Evolutionary conservation across 148 eudicot species (phyloP).

Genomic region (Vaccinium myrtillus): DNA sequence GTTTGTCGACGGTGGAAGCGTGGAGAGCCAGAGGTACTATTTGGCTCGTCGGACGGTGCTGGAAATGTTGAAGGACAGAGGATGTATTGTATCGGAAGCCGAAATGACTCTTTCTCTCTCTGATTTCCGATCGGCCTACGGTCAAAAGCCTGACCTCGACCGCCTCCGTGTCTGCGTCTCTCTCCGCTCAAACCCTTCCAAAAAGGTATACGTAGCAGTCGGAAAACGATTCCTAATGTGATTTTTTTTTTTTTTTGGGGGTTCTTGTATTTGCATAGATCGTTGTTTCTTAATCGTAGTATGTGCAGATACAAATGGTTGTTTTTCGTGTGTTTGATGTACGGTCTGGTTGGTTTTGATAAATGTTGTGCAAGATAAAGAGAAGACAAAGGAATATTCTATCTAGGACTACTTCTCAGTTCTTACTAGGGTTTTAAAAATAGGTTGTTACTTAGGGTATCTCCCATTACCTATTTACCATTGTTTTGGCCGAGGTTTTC

Average conservation of each 20-base stretch:
- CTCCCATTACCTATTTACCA: too few relatives aligned
- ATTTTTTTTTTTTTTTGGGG: too few relatives aligned
- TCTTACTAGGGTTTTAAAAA: too few relatives aligned
- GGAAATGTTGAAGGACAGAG: slow-evolving; percentile 37
- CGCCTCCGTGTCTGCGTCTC: slow-evolving; percentile 25
- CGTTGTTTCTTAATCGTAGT: too few relatives aligned
- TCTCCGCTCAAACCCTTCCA: slow-evolving; percentile 15
- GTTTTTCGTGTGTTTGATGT: not conserved
- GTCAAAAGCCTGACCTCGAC: slow-evolving; percentile 22
- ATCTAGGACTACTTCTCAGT: too few relatives aligned
- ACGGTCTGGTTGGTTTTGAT: too few relatives aligned
- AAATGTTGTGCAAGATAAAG: too few relatives aligned
- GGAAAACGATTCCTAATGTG: not conserved
- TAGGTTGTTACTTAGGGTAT: too few relatives aligned
- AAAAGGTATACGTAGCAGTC: slow-evolving; percentile 15
- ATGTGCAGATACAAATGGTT: not conserved
- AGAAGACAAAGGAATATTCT: too few relatives aligned
- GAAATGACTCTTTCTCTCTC: slow-evolving; percentile 22
- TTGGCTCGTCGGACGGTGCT: slow-evolving; percentile 30
- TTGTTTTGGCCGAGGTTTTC: too few relatives aligned
- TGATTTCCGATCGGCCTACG: slow-evolving; percentile 24
- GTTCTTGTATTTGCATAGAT: not conserved
- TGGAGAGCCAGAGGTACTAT: slow-evolving; percentile 23
- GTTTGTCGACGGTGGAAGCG: slow-evolving; percentile 14
- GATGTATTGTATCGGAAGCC: slow-evolving; percentile 15